These are phyloP conservation scores for Amylostereum areolatum DNA, from an alignment of 1,284 basidiomycete genomes.

Conservation along the genomic window DNA sequence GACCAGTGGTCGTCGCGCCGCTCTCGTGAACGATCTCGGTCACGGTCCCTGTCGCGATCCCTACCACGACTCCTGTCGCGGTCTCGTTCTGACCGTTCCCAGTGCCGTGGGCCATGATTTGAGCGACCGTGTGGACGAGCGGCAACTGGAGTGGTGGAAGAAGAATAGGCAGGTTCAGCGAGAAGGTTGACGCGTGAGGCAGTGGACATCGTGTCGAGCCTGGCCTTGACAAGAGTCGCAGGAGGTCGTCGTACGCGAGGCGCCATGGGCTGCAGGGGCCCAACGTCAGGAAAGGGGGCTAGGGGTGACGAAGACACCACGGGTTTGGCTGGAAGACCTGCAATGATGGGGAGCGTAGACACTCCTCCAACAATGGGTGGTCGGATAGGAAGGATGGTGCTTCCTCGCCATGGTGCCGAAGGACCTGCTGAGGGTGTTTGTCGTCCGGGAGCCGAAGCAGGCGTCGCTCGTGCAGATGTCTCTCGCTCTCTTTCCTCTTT, in stretches of 20 bases:
- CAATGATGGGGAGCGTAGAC: not conserved
- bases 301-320: constrained; percentile 5
- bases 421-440: not conserved
- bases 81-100: not conserved
- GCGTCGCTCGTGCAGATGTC: constrained; percentile 14
- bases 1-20: constrained; percentile 10
- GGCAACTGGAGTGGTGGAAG: too few species aligned
- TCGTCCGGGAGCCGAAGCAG: not conserved
- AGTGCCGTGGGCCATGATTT: too few species aligned
- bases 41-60: not conserved
- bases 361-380: not conserved
- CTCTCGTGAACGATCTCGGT: constrained; percentile 4
- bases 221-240: constrained; percentile 18
- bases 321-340: constrained; percentile 13
- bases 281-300: constrained; percentile 1
- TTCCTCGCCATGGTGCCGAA: not conserved
- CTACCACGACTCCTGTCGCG: constrained; percentile 1
- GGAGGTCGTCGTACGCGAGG: constrained; percentile 20
- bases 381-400: not conserved
- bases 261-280: constrained; percentile 12
- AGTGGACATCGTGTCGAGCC: constrained; percentile 15
- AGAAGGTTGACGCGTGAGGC: constrained; percentile 12
- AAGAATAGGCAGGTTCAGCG: constrained; percentile 9
- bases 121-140: too few species aligned
- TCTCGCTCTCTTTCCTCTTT: constrained; percentile 24